These are phyloP conservation scores for Galeopsis tetrahit DNA, from an alignment of 257 asterid species.

Conservation along the genomic window DNA sequence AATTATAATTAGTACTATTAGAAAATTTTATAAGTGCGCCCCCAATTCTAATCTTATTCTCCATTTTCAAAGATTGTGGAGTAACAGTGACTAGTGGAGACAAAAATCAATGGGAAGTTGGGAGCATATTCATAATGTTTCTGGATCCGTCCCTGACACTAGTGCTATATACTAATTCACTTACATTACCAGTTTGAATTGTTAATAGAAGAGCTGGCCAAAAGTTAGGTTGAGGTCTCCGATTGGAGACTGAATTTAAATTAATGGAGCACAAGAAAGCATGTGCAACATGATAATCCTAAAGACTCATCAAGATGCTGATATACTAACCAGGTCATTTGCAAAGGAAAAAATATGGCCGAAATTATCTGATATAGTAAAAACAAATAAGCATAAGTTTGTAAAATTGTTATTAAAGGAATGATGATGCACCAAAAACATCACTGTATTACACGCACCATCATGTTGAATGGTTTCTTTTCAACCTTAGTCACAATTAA, in stretches of 20 bases:
- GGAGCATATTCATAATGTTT: no score
- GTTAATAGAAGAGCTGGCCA: neutral
- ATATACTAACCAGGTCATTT: constrained; percentile 4
- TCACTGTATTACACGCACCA: neutral
- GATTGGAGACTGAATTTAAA: no score
- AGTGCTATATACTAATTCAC: neutral
- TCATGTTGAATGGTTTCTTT: constrained; percentile 3
- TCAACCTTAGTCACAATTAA: neutral
- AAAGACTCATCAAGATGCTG: neutral
- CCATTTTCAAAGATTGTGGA: no score
- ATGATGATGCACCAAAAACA: constrained; percentile 20
- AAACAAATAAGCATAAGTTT: neutral
- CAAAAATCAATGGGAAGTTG: no score
- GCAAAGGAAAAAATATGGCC: no score
- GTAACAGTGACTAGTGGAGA: no score
- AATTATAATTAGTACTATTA: no score
- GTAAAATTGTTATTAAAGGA: neutral
- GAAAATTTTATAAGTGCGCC: no score
- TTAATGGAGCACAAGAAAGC: neutral
- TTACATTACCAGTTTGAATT: neutral
- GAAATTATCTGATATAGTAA: no score
- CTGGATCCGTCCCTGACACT: no score
- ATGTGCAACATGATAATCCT: neutral
- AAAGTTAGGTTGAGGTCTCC: neutral
- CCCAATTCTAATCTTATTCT: no score